Conservation (phyloP, 345 rosid species). For the Cardamine chenopodiifolia region DNA sequence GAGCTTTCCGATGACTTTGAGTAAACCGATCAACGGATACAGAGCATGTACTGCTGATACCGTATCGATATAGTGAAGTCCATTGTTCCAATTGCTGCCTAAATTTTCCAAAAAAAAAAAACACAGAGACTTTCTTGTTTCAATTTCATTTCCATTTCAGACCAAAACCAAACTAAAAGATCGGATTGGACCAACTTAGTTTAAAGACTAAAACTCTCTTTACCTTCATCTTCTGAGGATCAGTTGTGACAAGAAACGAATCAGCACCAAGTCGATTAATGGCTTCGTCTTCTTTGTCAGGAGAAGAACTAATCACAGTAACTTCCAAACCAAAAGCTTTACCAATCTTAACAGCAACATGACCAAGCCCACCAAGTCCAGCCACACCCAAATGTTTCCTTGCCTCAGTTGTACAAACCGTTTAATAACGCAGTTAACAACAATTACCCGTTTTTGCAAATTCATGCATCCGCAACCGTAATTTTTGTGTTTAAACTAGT, state of each 20-base stretch:
- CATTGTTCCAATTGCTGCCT: slow-evolving; percentile 73
- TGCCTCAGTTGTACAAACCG: slow-evolving; percentile 73
- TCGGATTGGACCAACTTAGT: neutral
- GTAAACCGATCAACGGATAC: slow-evolving; percentile 63
- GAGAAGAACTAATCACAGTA: slow-evolving; percentile 75
- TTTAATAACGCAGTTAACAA: too few species aligned
- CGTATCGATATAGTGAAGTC: slow-evolving; percentile 89
- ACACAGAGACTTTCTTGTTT: neutral
- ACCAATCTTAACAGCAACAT: slow-evolving; percentile 80
- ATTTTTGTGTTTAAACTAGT: too few species aligned
- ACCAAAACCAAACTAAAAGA: neutral
- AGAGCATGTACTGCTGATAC: slow-evolving; percentile 81
- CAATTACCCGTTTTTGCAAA: too few species aligned
- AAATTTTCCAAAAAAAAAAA: slow-evolving; percentile 1
- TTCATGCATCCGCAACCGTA: too few species aligned
- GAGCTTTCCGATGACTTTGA: slow-evolving; percentile 76
- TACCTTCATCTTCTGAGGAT: slow-evolving; percentile 73
- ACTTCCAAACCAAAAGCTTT: slow-evolving; percentile 91
- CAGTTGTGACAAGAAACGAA: slow-evolving; percentile 55
- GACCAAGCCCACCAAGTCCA: slow-evolving; percentile 95
- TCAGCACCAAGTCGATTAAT: slow-evolving; percentile 42
- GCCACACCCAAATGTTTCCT: slow-evolving; percentile 89
- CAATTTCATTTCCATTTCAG: neutral
- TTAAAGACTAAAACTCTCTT: neutral
- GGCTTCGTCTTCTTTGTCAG: slow-evolving; percentile 39